These are phyloP conservation scores for Tephrocybe rancida DNA, from an alignment of 768 basidiomycete genomes.

Conservation along the genomic window DNA sequence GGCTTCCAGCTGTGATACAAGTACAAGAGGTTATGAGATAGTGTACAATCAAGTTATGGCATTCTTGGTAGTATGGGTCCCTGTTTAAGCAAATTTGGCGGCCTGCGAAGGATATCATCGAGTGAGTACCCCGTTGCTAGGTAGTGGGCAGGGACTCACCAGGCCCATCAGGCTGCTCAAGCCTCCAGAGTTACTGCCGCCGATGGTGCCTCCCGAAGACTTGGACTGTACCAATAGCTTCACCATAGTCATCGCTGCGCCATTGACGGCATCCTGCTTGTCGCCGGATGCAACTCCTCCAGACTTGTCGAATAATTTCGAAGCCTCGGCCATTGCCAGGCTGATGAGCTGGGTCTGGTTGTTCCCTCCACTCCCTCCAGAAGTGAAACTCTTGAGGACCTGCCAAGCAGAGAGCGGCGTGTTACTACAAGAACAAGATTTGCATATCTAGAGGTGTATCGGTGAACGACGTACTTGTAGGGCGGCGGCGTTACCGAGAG, in stretches of 20 bases:
- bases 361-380: slow-evolving; percentile 42
- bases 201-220: slow-evolving; percentile 49
- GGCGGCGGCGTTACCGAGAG: slow-evolving; percentile 82
- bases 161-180: slow-evolving; percentile 60
- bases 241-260: slow-evolving; percentile 85
- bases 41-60: too few species aligned
- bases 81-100: too few species aligned
- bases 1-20: too few species aligned
- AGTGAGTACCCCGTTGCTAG: background rate
- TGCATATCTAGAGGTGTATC: too few species aligned
- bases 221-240: slow-evolving; percentile 79
- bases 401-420: slow-evolving; percentile 27
- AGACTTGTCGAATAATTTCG: slow-evolving; percentile 72
- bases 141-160: slow-evolving; percentile 40
- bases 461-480: slow-evolving; percentile 56
- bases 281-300: slow-evolving; percentile 65
- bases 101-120: too few species aligned
- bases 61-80: too few species aligned
- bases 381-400: slow-evolving; percentile 71
- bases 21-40: too few species aligned
- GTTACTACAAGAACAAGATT: too few species aligned
- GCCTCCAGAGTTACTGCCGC: slow-evolving; percentile 73
- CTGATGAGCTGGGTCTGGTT: slow-evolving; percentile 73
- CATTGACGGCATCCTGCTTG: slow-evolving; percentile 85
- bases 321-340: slow-evolving; percentile 83